Evolutionary conservation across 2,329 filamentous ascomycete species (phyloP).

Genomic region (Aplosporella prunicola): DNA sequence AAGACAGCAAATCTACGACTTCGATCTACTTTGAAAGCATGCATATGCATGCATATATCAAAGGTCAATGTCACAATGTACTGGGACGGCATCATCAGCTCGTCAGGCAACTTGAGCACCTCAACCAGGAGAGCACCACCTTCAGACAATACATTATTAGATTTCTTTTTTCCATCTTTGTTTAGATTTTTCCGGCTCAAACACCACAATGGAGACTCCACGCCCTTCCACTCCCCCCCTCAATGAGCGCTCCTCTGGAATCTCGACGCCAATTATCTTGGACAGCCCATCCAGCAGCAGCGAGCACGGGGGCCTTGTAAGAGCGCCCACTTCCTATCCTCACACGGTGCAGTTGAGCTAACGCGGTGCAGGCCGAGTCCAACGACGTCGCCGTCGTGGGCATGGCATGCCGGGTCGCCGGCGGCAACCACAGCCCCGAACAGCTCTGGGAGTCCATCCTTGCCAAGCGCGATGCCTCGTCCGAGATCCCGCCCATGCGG

Average conservation of each 20-base stretch:
- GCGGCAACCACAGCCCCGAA: constrained; percentile 21
- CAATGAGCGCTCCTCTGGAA: background rate
- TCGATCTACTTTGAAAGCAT: too few relatives aligned
- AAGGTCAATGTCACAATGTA: too few relatives aligned
- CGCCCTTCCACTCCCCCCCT: background rate
- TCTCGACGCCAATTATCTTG: background rate
- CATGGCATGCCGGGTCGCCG: constrained; percentile 24
- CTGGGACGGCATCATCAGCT: background rate
- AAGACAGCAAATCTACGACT: too few relatives aligned
- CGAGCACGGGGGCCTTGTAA: background rate
- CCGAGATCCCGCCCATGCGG: constrained; percentile 20
- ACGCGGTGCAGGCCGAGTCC: background rate
- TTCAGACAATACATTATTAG: too few relatives aligned
- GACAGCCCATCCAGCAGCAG: background rate
- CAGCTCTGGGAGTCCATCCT: constrained; percentile 27
- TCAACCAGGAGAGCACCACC: background rate
- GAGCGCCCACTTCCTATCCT: background rate
- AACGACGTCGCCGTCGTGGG: constrained; percentile 26
- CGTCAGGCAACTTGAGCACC: background rate
- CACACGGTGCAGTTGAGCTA: background rate
- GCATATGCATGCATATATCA: too few relatives aligned
- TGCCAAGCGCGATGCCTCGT: constrained; percentile 19
- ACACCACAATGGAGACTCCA: background rate
- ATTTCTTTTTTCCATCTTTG: background rate
- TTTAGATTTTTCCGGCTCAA: background rate